Evolutionary conservation across 768 basidiomycete species (phyloP).

Genomic region (Boletus vermiculosoides): DNA sequence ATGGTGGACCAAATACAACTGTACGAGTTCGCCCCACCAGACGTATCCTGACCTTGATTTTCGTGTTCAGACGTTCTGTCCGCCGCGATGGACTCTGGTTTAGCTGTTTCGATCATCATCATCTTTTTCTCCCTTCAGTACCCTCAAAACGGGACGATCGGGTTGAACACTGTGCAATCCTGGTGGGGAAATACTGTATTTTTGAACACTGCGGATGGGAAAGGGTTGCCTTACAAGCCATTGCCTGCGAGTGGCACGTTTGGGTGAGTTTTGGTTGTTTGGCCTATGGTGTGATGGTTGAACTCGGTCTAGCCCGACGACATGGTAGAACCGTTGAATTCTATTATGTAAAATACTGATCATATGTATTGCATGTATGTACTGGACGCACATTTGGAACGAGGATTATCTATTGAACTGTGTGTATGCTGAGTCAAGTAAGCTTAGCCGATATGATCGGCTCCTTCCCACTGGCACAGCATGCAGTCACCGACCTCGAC

Average conservation of each 20-base stretch:
- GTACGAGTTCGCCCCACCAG: conserved; percentile 15
- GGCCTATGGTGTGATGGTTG: neutral
- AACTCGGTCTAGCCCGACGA: conserved; percentile 7
- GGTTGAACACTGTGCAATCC: conserved; percentile 44
- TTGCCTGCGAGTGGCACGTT: conserved; percentile 22
- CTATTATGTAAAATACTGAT: neutral
- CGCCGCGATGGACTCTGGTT: conserved; percentile 69
- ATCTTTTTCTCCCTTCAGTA: conserved; percentile 68
- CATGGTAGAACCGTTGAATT: conserved; percentile 1
- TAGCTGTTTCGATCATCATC: conserved; percentile 53
- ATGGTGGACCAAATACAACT: conserved; percentile 64
- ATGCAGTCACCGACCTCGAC: neutral
- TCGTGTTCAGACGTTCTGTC: conserved; percentile 56
- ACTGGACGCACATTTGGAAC: neutral
- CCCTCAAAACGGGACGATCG: conserved; percentile 60
- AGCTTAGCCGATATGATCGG: neutral
- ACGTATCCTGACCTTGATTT: conserved; percentile 15
- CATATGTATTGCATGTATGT: neutral
- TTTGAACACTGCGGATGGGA: conserved; percentile 23
- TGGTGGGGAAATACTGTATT: conserved; percentile 72
- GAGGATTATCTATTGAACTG: neutral
- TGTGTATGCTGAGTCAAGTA: conserved; percentile 1
- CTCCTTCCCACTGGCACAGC: conserved; percentile 3
- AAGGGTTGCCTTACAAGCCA: conserved; percentile 8
- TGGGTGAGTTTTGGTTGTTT: conserved; percentile 21